Base-by-base conservation (phyloP, 345 rosid genomes). In the Salix exigua region DNA sequence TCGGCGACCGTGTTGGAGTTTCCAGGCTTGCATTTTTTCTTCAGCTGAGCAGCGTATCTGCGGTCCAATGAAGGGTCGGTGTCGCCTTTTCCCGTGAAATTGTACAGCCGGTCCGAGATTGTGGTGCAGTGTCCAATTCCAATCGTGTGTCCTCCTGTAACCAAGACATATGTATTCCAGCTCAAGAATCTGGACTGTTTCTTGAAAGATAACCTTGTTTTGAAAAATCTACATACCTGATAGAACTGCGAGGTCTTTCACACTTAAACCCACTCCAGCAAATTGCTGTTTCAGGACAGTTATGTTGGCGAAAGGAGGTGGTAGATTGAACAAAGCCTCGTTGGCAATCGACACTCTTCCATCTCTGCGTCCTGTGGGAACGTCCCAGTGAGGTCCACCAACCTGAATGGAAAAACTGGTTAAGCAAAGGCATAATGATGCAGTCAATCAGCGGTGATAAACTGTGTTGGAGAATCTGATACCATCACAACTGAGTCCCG, bases 341-440 rank as follows among this genome's bases (percentile, higher is more conserved):
- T 68, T 53, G 5, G 68, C 1, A 28, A 4, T 71, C 12, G 94
- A 88, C 70, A 88, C 75, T 21, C 80, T 87, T 53, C 94, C 94
- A 77, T 90, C 94, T 80, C 91, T 90, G 48, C 94, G 70, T 1
- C 94, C 94, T 0, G 86, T 77, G 28, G 89, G 88, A 78, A 90
- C 88, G 0, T 78, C 75, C 93, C 92, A 91, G 64, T 11, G 81
- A 12, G 92, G 90, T 74, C 97, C 94, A 0, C 82, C 73, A 60
- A 84, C 76, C 97, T 91, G 80, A 50, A 73, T 48, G 9, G 31
- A n/a, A 71, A 67, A 6, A 10, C 0, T 40, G 16, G 17, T 58
- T 6, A 11, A 58, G 21, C 5, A 37, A 13, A 13, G 5, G 48
- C 48, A 12, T 13, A 3, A 9, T 44, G 14, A 5, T 17, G 30